These are phyloP conservation scores for Nicotiana obtusifolia DNA, from an alignment of 257 asterid species.

Conservation along the genomic window DNA sequence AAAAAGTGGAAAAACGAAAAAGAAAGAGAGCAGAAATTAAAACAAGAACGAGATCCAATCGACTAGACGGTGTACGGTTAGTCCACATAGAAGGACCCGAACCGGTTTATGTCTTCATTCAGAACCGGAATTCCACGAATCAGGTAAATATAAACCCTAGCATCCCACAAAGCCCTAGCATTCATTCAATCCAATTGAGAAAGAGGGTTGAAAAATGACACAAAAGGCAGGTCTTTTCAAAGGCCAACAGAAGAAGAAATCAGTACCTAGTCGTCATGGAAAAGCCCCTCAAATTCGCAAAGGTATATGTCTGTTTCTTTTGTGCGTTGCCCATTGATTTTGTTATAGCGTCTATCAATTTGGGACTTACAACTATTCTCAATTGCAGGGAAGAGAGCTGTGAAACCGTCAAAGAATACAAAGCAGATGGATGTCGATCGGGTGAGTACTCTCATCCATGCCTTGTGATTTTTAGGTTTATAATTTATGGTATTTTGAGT, in stretches of 20 bases:
- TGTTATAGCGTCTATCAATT: background rate
- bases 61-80: too few relatives aligned
- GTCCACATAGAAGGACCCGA: background rate
- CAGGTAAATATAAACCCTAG: background rate
- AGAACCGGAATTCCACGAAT: background rate
- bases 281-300: conserved; percentile 51
- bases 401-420: conserved; percentile 66
- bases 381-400: conserved; percentile 58
- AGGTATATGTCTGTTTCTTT: conserved; percentile 30
- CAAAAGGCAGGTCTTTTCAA: conserved; percentile 63
- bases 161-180: background rate
- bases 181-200: background rate
- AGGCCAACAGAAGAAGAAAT: conserved; percentile 67
- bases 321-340: background rate
- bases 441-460: conserved; percentile 25
- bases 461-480: background rate
- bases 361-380: background rate
- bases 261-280: conserved; percentile 90
- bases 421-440: conserved; percentile 68
- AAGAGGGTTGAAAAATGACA: conserved; percentile 36
- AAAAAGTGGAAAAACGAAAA: too few relatives aligned
- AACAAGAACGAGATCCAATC: too few relatives aligned
- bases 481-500: background rate
- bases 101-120: background rate
- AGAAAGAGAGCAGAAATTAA: too few relatives aligned